phyloP scores from a whole-genome alignment of 2,329 filamentous ascomycete genomes.

The Colletotrichum sp. region DNA sequence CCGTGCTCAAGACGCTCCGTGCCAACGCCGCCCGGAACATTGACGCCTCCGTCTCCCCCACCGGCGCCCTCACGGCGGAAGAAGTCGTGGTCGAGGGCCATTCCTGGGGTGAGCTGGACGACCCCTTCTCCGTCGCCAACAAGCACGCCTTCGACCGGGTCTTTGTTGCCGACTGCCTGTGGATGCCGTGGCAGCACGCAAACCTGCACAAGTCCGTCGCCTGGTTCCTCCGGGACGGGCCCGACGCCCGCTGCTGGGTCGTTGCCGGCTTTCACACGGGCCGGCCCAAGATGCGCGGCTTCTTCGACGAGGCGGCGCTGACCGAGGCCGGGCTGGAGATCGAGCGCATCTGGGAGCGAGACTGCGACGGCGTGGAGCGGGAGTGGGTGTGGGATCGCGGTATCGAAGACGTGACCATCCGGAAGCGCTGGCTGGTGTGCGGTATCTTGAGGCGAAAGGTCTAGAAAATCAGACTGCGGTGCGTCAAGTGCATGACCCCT shows the following conservation, averaged over 20 bases:
- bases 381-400: slow-evolving; percentile 67
- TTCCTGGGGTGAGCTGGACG: slow-evolving; percentile 63
- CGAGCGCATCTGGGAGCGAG: slow-evolving; percentile 72
- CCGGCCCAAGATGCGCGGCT: slow-evolving; percentile 66
- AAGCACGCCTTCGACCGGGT: slow-evolving; percentile 61
- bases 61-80: slow-evolving; percentile 23
- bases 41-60: slow-evolving; percentile 34
- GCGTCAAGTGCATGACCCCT: not conserved
- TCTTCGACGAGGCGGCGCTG: slow-evolving; percentile 61
- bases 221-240: slow-evolving; percentile 59
- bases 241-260: slow-evolving; percentile 62
- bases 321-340: slow-evolving; percentile 58
- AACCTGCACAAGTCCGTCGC: slow-evolving; percentile 67
- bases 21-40: slow-evolving; percentile 63
- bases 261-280: slow-evolving; percentile 78
- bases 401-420: slow-evolving; percentile 62
- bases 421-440: slow-evolving; percentile 76
- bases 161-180: slow-evolving; percentile 75
- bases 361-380: slow-evolving; percentile 67
- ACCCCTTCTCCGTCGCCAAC: slow-evolving; percentile 31
- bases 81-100: slow-evolving; percentile 62
- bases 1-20: slow-evolving; percentile 63
- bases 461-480: not conserved
- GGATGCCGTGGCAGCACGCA: slow-evolving; percentile 77
- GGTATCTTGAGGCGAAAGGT: slow-evolving; percentile 50